phyloP scores from a whole-genome alignment of 1,139 yeast genomes.

The Scheffersomyces lignicola region DNA sequence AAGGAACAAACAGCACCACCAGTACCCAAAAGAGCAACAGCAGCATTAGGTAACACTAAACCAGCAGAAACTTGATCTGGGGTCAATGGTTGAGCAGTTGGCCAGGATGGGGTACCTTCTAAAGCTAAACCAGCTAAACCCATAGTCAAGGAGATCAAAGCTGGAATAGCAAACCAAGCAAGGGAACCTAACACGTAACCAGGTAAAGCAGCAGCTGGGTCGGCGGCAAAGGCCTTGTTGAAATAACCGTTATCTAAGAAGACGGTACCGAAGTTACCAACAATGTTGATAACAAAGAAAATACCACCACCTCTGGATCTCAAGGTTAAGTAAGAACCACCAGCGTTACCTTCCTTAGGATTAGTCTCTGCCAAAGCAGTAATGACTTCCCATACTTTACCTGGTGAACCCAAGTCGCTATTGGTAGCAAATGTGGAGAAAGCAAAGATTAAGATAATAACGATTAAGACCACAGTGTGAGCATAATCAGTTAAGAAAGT shows the following conservation, averaged over 20 bases:
- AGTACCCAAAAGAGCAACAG: slow-evolving; percentile 78
- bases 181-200: slow-evolving; percentile 90
- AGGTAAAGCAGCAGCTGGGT: slow-evolving; percentile 83
- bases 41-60: slow-evolving; percentile 81
- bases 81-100: slow-evolving; percentile 68
- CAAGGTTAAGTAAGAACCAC: slow-evolving; percentile 77
- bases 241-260: slow-evolving; percentile 88
- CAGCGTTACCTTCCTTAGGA: slow-evolving; percentile 77
- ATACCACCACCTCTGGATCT: slow-evolving; percentile 75
- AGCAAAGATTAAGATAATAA: slow-evolving; percentile 61
- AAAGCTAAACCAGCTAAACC: slow-evolving; percentile 78
- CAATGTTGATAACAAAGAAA: slow-evolving; percentile 77
- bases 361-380: slow-evolving; percentile 53
- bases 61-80: slow-evolving; percentile 76
- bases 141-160: slow-evolving; percentile 77
- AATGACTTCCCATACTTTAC: slow-evolving; percentile 69
- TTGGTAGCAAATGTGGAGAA: slow-evolving; percentile 64
- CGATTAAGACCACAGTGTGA: slow-evolving; percentile 65
- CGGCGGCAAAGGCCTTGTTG: slow-evolving; percentile 86
- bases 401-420: slow-evolving; percentile 76
- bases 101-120: slow-evolving; percentile 68
- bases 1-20: slow-evolving; percentile 86
- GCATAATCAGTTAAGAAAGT: slow-evolving; percentile 86
- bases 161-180: slow-evolving; percentile 90
- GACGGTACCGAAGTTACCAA: slow-evolving; percentile 88